Evolutionary conservation across 352 stramenopile species (phyloP), one percentile per base, ranked within the genome.

Genomic region (Phytophthora melonis): DNA sequence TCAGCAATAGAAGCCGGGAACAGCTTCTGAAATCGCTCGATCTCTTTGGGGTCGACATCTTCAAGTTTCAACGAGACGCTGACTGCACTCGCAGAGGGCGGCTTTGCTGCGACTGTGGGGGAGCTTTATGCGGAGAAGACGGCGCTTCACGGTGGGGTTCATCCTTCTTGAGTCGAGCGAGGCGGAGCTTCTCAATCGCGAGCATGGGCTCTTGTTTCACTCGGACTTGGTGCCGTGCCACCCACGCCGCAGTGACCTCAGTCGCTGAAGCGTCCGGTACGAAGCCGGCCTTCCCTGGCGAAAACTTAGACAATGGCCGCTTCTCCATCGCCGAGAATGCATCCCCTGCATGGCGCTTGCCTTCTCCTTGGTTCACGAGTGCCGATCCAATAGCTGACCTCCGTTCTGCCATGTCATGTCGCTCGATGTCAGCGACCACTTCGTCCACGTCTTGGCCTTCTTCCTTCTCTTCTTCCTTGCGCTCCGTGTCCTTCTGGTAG

Each of bases 61-160:
- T 88, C 81, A 27, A 66, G 32, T 18, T 90, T 87, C 64, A 92
- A 74, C 7, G 78, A 72, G 47, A 92, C 80, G 13, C 66, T 82
- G 6, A 92, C 59, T 36, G 74, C 62, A 45, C 57, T 53, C 34
- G 56, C n/a, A 58, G 43, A 18, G 16, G 47, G 34, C 41, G 62
- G 43, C 21, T 49, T 58, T 18, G 16, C 25, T 45, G 43, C 27
- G 58, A 21, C 60, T 8, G 21, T 59, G 5, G 43, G 1, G 47
- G 14, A 3, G 57, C 16, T 52, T 65, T 55, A 1, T 25, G 14
- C 45, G 53, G 39, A 13, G 30, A n/a, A 52, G 30, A n/a, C 9
- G 47, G 7, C 16, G 47, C 19, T 39, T 75, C 55, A 43, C 14
- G 18, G 13, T 43, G 36, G 11, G 36, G 11, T 16, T 16, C 13